These are phyloP conservation scores for Ophiostoma himal-ulmi DNA, from an alignment of 2,329 filamentous ascomycete species.

Conservation along the genomic window DNA sequence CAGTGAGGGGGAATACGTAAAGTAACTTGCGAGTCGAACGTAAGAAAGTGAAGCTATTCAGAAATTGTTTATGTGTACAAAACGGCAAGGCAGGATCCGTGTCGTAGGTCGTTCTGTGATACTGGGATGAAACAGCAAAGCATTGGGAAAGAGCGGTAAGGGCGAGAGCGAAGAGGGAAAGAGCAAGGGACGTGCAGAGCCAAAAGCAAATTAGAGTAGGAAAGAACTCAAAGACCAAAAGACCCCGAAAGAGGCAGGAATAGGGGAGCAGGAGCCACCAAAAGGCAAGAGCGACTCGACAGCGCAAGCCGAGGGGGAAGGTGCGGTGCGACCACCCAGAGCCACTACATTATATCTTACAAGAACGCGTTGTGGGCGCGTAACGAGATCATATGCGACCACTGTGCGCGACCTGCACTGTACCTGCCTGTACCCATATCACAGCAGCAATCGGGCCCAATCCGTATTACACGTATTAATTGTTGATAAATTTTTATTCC, in stretches of 20 bases:
- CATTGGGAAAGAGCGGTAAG: background rate
- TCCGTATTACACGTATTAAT: background rate
- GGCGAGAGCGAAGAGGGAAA: conserved; percentile 12
- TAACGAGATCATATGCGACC: background rate
- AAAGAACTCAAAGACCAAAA: conserved; percentile 15
- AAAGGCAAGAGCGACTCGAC: conserved; percentile 2
- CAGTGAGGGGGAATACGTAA: background rate
- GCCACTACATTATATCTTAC: background rate
- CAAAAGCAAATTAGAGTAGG: conserved; percentile 23
- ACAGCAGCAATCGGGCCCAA: background rate
- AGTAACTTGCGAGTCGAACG: background rate
- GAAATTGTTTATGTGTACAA: background rate
- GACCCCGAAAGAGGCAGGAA: conserved; percentile 14
- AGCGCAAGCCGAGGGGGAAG: background rate
- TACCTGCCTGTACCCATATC: background rate
- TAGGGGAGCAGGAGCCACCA: conserved; percentile 17
- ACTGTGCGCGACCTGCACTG: conserved; percentile 3
- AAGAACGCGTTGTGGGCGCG: conserved; percentile 7
- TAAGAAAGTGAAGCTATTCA: conserved; percentile 4
- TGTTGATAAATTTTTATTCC: background rate
- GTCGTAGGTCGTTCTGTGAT: background rate
- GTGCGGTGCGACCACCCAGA: background rate
- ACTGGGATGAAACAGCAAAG: background rate
- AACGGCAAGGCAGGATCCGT: background rate
- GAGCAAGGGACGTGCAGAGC: conserved; percentile 16